Percentiles rank a stretch among this genome's conserved stretches.
These are phyloP conservation scores for Lantana camara DNA, from an alignment of 257 asterid species.

Conservation along the genomic window DNA sequence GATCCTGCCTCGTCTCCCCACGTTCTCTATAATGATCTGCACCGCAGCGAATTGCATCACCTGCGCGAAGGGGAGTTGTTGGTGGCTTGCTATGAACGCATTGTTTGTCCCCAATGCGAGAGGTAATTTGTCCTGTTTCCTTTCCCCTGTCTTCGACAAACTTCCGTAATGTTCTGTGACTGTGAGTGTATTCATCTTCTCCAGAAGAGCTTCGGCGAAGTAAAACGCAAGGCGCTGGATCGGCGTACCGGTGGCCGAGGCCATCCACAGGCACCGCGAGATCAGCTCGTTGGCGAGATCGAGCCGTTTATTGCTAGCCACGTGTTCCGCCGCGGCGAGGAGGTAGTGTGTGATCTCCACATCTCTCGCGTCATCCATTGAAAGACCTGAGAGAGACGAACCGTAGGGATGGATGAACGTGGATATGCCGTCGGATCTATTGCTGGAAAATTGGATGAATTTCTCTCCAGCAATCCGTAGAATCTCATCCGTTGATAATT, in stretches of 20 bases:
- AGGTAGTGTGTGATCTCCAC: slow-evolving; percentile 54
- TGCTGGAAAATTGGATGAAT: slow-evolving; percentile 57
- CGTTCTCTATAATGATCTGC: slow-evolving; percentile 52
- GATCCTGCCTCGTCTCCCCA: slow-evolving; percentile 38
- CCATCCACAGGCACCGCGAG: slow-evolving; percentile 42
- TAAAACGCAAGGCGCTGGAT: slow-evolving; percentile 59
- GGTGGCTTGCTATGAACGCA: slow-evolving; percentile 53
- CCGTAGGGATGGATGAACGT: slow-evolving; percentile 57
- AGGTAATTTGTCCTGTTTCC: background rate
- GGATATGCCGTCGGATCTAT: slow-evolving; percentile 48
- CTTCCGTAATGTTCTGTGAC: slow-evolving; percentile 37
- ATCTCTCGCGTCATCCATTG: slow-evolving; percentile 49
- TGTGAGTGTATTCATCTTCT: slow-evolving; percentile 45
- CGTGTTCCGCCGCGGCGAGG: slow-evolving; percentile 59
- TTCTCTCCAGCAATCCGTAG: slow-evolving; percentile 61
- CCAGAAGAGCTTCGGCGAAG: slow-evolving; percentile 53
- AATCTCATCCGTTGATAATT: slow-evolving; percentile 48
- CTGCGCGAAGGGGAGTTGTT: slow-evolving; percentile 57
- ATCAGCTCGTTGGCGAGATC: slow-evolving; percentile 44
- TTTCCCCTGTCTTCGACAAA: slow-evolving; percentile 19
- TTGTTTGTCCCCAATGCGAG: slow-evolving; percentile 45
- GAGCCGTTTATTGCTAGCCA: slow-evolving; percentile 29
- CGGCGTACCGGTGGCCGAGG: slow-evolving; percentile 48
- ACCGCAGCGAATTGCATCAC: slow-evolving; percentile 59
- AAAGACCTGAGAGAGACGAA: slow-evolving; percentile 45